A percentile compares a stretch with the other conserved stretches of the same genome.
These are phyloP conservation scores for Suillus bovinus DNA, from an alignment of 768 basidiomycete genomes.

Conservation along the genomic window DNA sequence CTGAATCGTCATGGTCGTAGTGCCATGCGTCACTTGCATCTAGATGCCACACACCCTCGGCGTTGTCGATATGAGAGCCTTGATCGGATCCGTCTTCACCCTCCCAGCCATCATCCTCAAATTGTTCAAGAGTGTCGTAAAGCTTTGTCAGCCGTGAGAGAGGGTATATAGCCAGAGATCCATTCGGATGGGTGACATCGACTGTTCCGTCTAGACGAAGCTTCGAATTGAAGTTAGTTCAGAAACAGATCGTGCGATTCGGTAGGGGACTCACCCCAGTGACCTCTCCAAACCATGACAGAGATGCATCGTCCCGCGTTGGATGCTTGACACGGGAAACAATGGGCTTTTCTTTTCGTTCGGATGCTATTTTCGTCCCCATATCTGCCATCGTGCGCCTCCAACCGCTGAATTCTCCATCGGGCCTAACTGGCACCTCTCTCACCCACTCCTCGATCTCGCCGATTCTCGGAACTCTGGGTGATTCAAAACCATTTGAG, in stretches of 20 bases:
- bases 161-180: slow-evolving; percentile 48
- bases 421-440: slow-evolving; percentile 49
- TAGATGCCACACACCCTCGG: slow-evolving; percentile 43
- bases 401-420: slow-evolving; percentile 66
- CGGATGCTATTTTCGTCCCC: slow-evolving; percentile 55
- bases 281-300: slow-evolving; percentile 90
- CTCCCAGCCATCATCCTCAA: slow-evolving; percentile 69
- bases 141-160: slow-evolving; percentile 72
- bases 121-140: slow-evolving; percentile 79
- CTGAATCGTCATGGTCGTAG: slow-evolving; percentile 37
- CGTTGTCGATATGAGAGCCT: slow-evolving; percentile 42
- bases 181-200: slow-evolving; percentile 70
- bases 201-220: slow-evolving; percentile 74
- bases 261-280: slow-evolving; percentile 49
- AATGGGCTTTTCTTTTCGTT: slow-evolving; percentile 38
- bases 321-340: slow-evolving; percentile 49
- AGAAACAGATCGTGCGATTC: slow-evolving; percentile 12
- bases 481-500: slow-evolving; percentile 70
- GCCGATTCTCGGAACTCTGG: slow-evolving; percentile 81
- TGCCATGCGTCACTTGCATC: slow-evolving; percentile 40
- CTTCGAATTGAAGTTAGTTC: slow-evolving; percentile 37
- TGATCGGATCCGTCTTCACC: slow-evolving; percentile 39
- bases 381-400: slow-evolving; percentile 70
- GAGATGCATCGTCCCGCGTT: slow-evolving; percentile 35
- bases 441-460: slow-evolving; percentile 82